These are phyloP conservation scores for Hura crepitans DNA, from an alignment of 441 rosid species.

Conservation along the genomic window DNA sequence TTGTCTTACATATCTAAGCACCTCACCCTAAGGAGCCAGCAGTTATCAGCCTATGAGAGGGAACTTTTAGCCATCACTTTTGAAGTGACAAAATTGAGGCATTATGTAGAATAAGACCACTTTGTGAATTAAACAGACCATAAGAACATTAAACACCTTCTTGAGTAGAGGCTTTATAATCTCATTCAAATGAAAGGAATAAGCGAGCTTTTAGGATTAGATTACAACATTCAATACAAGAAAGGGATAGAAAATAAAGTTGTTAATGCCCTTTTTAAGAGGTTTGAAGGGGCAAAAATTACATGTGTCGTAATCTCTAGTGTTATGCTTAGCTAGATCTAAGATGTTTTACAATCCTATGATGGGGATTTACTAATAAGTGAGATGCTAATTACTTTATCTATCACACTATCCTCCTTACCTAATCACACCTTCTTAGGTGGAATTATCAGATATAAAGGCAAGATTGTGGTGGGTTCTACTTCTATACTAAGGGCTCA, in stretches of 20 bases:
- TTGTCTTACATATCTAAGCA: not conserved
- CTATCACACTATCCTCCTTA: too few relatives aligned
- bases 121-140: not conserved
- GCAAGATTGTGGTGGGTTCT: not conserved
- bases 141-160: not conserved
- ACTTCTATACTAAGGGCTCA: not conserved
- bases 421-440: too few relatives aligned
- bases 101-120: not conserved
- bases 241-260: not conserved
- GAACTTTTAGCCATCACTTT: not conserved
- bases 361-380: not conserved
- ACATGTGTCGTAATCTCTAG: not conserved
- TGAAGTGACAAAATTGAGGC: not conserved
- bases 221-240: not conserved
- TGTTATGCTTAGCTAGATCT: not conserved
- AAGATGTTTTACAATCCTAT: not conserved
- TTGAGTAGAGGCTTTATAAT: too few relatives aligned
- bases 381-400: too few relatives aligned
- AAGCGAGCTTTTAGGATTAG: too few relatives aligned
- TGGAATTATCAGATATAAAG: not conserved
- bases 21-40: not conserved
- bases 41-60: not conserved
- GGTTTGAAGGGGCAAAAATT: not conserved
- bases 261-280: not conserved
- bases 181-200: too few relatives aligned